Conservation (phyloP, 2,329 filamentous ascomycete genomes). For the Talaromyces sp. region DNA sequence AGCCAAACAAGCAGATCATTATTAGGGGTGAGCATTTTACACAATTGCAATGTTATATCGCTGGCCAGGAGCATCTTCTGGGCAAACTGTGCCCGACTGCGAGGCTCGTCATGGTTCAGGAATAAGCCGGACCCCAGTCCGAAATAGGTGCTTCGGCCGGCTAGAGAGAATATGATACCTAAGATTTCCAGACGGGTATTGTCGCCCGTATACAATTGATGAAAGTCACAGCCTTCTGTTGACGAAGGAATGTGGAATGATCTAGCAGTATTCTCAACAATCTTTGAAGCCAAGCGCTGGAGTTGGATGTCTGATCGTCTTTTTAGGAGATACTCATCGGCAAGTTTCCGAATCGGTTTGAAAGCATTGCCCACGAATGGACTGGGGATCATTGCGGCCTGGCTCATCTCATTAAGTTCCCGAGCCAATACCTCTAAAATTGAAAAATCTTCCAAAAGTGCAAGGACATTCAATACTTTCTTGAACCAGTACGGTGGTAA, state of each 20-base stretch:
- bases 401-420: constrained; percentile 1
- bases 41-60: constrained; percentile 33
- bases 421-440: background rate
- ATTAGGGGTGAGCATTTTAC: constrained; percentile 32
- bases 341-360: background rate
- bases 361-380: constrained; percentile 5
- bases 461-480: background rate
- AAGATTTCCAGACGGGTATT: constrained; percentile 37
- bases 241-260: constrained; percentile 18
- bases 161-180: constrained; percentile 33
- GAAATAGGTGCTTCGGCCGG: constrained; percentile 25
- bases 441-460: background rate
- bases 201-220: constrained; percentile 33
- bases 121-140: constrained; percentile 18
- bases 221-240: constrained; percentile 30
- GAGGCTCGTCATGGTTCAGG: constrained; percentile 1
- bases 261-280: constrained; percentile 25
- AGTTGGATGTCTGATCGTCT: background rate
- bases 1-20: constrained; percentile 34
- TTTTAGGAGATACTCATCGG: background rate
- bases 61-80: constrained; percentile 28
- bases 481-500: constrained; percentile 4
- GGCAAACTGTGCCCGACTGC: constrained; percentile 17
- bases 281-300: background rate
- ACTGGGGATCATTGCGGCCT: background rate